Percentiles rank a stretch among this genome's conserved stretches.
Conservation (phyloP, 371 early-diverging fungal genomes). For the Caulochytrium protostelioides region DNA sequence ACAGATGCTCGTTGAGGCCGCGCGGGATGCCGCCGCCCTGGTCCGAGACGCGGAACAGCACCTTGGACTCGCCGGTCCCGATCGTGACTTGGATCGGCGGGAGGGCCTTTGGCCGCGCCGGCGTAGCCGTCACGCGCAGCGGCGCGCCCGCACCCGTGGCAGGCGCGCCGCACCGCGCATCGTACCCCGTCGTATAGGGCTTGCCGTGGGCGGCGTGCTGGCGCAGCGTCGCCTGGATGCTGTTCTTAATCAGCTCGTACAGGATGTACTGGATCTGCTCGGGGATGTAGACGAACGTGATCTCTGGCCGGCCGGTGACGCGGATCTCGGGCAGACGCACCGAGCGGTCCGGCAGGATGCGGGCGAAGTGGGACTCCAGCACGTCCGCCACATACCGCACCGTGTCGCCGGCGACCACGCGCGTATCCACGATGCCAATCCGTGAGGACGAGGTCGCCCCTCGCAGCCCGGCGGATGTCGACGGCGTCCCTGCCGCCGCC, state of each 20-base stretch:
- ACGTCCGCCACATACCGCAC: too few species aligned
- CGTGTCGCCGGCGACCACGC: too few species aligned
- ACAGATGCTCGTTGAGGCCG: slow-evolving; percentile 38
- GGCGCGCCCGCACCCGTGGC: too few species aligned
- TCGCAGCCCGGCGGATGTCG: background rate
- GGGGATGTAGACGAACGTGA: slow-evolving; percentile 57
- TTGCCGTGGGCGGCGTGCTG: slow-evolving; percentile 4
- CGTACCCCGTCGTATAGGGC: background rate
- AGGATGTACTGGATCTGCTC: slow-evolving; percentile 84
- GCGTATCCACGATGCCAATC: slow-evolving; percentile 25
- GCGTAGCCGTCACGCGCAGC: background rate
- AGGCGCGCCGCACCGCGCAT: background rate
- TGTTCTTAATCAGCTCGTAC: slow-evolving; percentile 78
- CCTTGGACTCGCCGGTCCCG: slow-evolving; percentile 20
- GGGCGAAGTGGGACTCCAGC: background rate
- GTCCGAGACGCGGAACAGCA: slow-evolving; percentile 78
- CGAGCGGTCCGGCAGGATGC: background rate
- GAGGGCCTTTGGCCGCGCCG: slow-evolving; percentile 2
- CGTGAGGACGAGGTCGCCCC: slow-evolving; percentile 3
- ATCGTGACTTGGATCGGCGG: slow-evolving; percentile 61
- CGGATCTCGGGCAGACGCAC: slow-evolving; percentile 15
- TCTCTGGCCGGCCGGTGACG: slow-evolving; percentile 25
- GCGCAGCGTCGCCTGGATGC: slow-evolving; percentile 37
- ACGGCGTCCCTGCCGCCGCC: too few species aligned
- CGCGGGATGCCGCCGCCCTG: slow-evolving; percentile 67